These are phyloP conservation scores for Carex parvula DNA, from an alignment of 176 grass and related monocot species.

Conservation along the genomic window DNA sequence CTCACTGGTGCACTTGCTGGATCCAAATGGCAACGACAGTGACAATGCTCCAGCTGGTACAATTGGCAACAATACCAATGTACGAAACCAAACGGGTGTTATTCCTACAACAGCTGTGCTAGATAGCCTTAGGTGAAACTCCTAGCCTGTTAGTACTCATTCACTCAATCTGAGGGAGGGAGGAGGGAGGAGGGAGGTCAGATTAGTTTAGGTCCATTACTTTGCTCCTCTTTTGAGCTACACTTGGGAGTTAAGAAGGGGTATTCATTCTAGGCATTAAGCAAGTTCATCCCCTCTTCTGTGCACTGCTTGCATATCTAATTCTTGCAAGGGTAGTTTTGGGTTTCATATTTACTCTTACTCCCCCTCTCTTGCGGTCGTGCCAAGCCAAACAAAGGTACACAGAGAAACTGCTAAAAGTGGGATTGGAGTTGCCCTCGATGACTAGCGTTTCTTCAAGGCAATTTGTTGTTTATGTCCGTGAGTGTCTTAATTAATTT, in stretches of 20 bases:
- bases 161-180: neutral
- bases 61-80: constrained; percentile 7
- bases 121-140: constrained; percentile 45
- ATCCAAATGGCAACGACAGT: constrained; percentile 19
- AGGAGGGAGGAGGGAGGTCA: neutral
- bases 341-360: neutral
- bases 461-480: constrained; percentile 21
- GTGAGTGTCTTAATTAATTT: neutral
- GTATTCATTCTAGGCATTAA: neutral
- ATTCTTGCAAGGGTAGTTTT: neutral
- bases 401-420: constrained; percentile 60
- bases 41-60: neutral
- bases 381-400: constrained; percentile 8
- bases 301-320: neutral
- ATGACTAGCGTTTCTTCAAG: constrained; percentile 67
- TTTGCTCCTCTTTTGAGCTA: neutral
- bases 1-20: constrained; percentile 46
- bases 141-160: neutral
- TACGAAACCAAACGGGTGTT: constrained; percentile 44
- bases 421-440: constrained; percentile 41
- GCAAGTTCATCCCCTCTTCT: neutral
- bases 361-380: neutral
- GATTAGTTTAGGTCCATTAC: neutral
- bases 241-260: neutral
- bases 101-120: constrained; percentile 51